Percentiles rank a stretch among this genome's conserved stretches.
These are phyloP conservation scores for Narthecium ossifragum DNA, from an alignment of 106 monocot genomes.

Conservation along the genomic window DNA sequence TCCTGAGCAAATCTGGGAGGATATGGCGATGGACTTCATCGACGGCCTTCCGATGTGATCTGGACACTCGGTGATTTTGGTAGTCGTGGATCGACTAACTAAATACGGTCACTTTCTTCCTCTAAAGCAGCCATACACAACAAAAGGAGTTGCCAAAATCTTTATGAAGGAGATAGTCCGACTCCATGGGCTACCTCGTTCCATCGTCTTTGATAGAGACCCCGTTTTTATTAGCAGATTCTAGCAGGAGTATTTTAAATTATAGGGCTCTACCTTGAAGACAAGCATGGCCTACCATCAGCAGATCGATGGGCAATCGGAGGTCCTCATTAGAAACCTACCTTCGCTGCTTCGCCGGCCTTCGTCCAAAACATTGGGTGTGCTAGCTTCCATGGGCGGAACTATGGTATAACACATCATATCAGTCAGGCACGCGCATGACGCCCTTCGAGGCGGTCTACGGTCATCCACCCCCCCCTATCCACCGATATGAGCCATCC, in stretches of 20 bases:
- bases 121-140: background rate
- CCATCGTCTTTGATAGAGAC: background rate
- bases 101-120: background rate
- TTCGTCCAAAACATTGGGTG: background rate
- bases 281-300: constrained; percentile 2
- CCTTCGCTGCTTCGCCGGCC: background rate
- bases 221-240: background rate
- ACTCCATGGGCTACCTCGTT: background rate
- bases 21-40: constrained; percentile 2
- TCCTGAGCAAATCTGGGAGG: background rate
- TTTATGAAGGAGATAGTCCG: background rate
- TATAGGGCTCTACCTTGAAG: background rate
- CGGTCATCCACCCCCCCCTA: background rate
- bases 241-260: background rate
- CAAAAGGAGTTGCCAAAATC: background rate
- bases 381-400: background rate
- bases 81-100: background rate
- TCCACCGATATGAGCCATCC: background rate
- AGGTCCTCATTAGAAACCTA: background rate
- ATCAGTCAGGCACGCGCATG: background rate
- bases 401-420: background rate
- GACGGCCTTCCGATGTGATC: background rate
- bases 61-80: background rate
- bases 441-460: constrained; percentile 1
- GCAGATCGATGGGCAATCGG: constrained; percentile 1